phyloP scores from a whole-genome alignment of 768 basidiomycete genomes.

The Serpula lacrymans region DNA sequence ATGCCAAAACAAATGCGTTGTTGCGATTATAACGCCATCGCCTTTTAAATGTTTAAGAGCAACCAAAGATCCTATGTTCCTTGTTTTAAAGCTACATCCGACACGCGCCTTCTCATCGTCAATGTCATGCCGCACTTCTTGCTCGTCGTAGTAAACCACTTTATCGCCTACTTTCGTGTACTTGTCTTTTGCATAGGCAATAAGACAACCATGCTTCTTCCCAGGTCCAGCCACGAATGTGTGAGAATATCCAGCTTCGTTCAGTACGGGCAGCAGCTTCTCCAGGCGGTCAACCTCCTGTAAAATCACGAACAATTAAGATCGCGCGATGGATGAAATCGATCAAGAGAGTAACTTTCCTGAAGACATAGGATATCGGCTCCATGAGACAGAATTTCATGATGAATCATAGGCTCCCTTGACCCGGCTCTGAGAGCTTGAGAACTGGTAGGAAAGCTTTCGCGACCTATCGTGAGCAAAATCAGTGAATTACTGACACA shows the following conservation, averaged over 20 bases:
- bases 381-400: constrained; percentile 68
- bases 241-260: constrained; percentile 59
- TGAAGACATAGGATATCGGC: constrained; percentile 87
- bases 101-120: constrained; percentile 31
- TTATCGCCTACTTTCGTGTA: constrained; percentile 47
- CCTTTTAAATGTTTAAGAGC: constrained; percentile 48
- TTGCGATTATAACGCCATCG: constrained; percentile 71
- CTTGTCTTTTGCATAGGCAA: constrained; percentile 59
- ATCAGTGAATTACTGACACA: background rate
- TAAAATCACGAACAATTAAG: constrained; percentile 2
- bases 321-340: background rate
- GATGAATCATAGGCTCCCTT: constrained; percentile 71
- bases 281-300: constrained; percentile 89
- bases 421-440: constrained; percentile 74
- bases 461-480: constrained; percentile 49
- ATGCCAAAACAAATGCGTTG: constrained; percentile 96
- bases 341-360: constrained; percentile 36
- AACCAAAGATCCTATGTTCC: constrained; percentile 76
- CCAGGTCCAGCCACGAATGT: constrained; percentile 65
- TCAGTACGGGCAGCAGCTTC: constrained; percentile 64
- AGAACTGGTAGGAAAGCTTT: constrained; percentile 77
- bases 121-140: constrained; percentile 43
- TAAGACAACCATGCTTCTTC: constrained; percentile 86
- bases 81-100: constrained; percentile 67
- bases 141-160: constrained; percentile 67